Evolutionary conservation across 2,329 filamentous ascomycete species (phyloP), one percentile per base, ranked within the genome.

Genomic region (Niveomyces coronatus): DNA sequence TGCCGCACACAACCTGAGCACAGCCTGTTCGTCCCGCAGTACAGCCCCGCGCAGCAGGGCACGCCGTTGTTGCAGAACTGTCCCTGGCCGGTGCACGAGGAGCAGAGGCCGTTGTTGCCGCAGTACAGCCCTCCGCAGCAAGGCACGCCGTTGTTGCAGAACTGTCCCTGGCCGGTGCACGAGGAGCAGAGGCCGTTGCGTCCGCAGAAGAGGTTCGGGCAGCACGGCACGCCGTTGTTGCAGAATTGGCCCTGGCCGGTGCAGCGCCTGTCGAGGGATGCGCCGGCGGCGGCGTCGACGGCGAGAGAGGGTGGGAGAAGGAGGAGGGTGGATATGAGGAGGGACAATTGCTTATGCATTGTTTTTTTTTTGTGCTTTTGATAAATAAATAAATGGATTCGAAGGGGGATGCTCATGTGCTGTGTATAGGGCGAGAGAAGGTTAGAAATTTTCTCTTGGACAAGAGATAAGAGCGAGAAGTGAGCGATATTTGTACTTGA

Each of bases 201-300:
- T 24, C 40, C 41, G 37, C 43, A 44, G 26, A 18, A 42, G 14
- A 35, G 23, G 17, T 28, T 28, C 11, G 1, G 23, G 31, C 43
- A 44, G 33, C 40, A 44, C 1, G 40, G 43, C 7, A 40, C 27
- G 15, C 40, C 43, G 15, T 37, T 40, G 6, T 38, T 38, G 43
- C 40, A 43, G 16, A 45, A 43, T 9, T 32, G 29, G 9, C 44
- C 39, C 36, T 27, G 13, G 3, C 6, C 11, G 24, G 4, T 18
- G 35, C 35, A 37, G 14, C 37, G 30, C 30, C 33, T 39, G 22
- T 39, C 30, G 22, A 39, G 29, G 9, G 6, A 16, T 15, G 24
- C n/a, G n/a, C 15, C 5, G 19, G 22, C 24, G 11, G n/a, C 30
- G 10, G 24, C 31, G 13, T 23, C 31, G 9, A 19, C 24, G 10